phyloP scores from a whole-genome alignment of 768 basidiomycete species.

The Boletellus sp. region DNA sequence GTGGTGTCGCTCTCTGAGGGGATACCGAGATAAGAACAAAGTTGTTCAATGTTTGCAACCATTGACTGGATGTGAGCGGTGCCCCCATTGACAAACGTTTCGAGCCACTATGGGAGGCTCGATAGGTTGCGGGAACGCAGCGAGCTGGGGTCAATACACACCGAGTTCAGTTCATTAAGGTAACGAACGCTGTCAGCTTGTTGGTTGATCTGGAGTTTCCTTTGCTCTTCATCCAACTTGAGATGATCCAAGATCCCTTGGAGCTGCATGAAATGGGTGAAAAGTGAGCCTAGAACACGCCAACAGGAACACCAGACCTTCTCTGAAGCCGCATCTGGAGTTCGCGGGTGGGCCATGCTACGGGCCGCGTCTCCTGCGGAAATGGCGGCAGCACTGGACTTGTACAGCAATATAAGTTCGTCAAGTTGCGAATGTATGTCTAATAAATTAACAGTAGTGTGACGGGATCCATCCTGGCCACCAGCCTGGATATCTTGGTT shows the following conservation, averaged over 20 bases:
- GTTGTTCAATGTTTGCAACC: slow-evolving; percentile 53
- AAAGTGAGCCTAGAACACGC: neutral
- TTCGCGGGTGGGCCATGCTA: neutral
- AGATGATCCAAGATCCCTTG: slow-evolving; percentile 48
- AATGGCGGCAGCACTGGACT: neutral
- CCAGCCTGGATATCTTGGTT: slow-evolving; percentile 14
- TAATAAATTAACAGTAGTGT: slow-evolving; percentile 17
- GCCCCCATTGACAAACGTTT: slow-evolving; percentile 75
- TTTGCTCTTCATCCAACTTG: slow-evolving; percentile 45
- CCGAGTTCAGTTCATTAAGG: slow-evolving; percentile 72
- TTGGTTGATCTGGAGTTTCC: slow-evolving; percentile 51
- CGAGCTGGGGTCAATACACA: slow-evolving; percentile 29
- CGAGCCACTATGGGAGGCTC: slow-evolving; percentile 60
- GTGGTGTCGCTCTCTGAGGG: slow-evolving; percentile 17
- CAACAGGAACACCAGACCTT: slow-evolving; percentile 14
- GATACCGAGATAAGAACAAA: slow-evolving; percentile 53
- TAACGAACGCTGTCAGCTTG: slow-evolving; percentile 75
- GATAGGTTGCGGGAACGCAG: neutral
- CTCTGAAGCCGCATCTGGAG: slow-evolving; percentile 7
- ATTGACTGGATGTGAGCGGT: slow-evolving; percentile 66
- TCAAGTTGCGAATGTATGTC: slow-evolving; percentile 39
- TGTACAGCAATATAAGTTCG: slow-evolving; percentile 29
- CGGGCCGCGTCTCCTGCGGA: neutral
- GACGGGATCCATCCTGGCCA: neutral
- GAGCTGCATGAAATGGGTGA: slow-evolving; percentile 26